A percentile compares a stretch with the other conserved stretches of the same genome.
phyloP scores from a whole-genome alignment of 208 protist genomes.

The Wallacemonas sp. region DNA sequence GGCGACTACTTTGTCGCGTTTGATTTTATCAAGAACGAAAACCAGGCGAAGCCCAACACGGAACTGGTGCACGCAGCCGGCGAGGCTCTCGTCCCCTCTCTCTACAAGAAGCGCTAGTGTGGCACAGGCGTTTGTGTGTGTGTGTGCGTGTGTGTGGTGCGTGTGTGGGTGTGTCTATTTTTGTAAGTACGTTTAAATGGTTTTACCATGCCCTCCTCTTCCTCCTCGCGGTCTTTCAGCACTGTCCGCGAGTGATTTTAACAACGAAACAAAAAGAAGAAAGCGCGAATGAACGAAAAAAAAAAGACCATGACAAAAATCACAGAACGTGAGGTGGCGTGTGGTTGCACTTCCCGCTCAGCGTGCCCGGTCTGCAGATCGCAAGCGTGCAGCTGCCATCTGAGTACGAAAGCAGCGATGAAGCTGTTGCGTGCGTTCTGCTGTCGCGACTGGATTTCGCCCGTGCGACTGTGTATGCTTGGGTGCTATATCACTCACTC shows the following conservation, averaged over 20 bases:
- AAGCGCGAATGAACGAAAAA: neutral
- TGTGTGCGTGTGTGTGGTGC: neutral
- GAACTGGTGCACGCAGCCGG: conserved; percentile 47
- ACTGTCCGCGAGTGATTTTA: too few relatives aligned
- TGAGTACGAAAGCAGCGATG: too few relatives aligned
- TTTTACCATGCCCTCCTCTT: too few relatives aligned
- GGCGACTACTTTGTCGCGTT: conserved; percentile 93
- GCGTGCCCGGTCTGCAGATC: too few relatives aligned
- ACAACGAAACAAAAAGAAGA: too few relatives aligned
- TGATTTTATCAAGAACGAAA: conserved; percentile 88
- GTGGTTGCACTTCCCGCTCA: too few relatives aligned
- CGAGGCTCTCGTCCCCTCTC: conserved; percentile 89
- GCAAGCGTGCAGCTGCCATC: too few relatives aligned
- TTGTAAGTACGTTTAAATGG: too few relatives aligned
- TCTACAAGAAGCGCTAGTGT: conserved; percentile 94
- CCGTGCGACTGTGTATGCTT: too few relatives aligned
- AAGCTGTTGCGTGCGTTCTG: too few relatives aligned
- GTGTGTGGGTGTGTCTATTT: neutral
- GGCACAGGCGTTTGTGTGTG: neutral
- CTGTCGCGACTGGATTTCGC: too few relatives aligned
- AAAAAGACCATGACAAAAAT: neutral
- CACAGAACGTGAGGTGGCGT: neutral
- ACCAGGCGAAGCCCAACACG: conserved; percentile 40
- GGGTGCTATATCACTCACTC: too few relatives aligned
- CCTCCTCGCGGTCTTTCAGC: neutral